Base-by-base conservation (phyloP, 2,329 filamentous ascomycete genomes). In the Rachicladosporium sp. region DNA sequence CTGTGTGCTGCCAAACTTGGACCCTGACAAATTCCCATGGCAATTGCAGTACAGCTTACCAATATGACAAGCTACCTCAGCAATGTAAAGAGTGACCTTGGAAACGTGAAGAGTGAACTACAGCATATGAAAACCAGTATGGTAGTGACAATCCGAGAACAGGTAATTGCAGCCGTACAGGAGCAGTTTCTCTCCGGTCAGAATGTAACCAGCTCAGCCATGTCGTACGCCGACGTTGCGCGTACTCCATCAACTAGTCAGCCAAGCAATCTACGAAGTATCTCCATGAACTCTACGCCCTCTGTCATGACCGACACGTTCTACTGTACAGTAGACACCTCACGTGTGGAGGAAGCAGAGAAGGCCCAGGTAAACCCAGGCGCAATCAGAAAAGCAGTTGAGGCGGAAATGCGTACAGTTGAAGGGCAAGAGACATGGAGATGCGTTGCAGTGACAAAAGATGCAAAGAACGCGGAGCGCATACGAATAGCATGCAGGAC, bases 381-480 rank as follows among this genome's bases (percentile, higher is more conserved):
- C 12, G 31, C 23, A 27, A 31, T 44, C 29, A 15, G 42, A n/a
- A 23, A 36, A 8, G 29, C 13, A 2, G 33, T 44, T 12, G 42
- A 44, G 35, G 38, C 15, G 38, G 32, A 39, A 29, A 42, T 42
- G 34, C 19, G 39, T 4, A 35, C 9, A 23, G 31, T 11, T 23
- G 42, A 41, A 23, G 35, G 23, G 9, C 13, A 34, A 21, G 29
- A 19, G 8, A 6, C 15, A 4, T 42, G 29, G 42, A 39, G 42
- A n/a, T 41, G 29, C 12, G 35, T 44, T 6, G 42, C 35, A 29
- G 39, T 44, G 5, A 44, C 42, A 8, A 44, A 32, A 13, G 39
- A 44, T 19, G 39, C 39, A 10, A 31, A 36, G 2, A 21, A 43
- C 12, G 6, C 38, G 2, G 33, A 3, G 6, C 42, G 38, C 9